These are phyloP conservation scores for Lathyrus tuberosus DNA, from an alignment of 306 rosid species.

Conservation along the genomic window DNA sequence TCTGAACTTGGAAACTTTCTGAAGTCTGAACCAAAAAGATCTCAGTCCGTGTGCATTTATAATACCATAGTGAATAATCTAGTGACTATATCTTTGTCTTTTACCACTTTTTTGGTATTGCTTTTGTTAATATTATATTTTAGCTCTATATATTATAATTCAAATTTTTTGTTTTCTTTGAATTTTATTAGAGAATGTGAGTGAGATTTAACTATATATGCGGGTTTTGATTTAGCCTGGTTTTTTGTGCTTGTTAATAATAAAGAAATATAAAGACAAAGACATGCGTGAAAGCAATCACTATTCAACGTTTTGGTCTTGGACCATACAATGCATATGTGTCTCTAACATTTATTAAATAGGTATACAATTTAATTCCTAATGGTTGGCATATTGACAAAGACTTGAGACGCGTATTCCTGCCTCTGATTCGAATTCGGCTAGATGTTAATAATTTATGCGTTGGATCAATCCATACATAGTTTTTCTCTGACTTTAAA, in stretches of 20 bases:
- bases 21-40: conserved; percentile 56
- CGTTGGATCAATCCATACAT: too few relatives aligned
- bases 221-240: conserved; percentile 42
- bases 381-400: too few relatives aligned
- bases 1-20: conserved; percentile 44
- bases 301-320: conserved; percentile 79
- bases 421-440: too few relatives aligned
- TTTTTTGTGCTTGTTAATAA: conserved; percentile 58
- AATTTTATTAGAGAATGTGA: conserved; percentile 59
- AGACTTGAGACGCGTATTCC: too few relatives aligned
- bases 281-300: conserved; percentile 81
- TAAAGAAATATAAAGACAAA: conserved; percentile 42
- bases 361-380: background rate
- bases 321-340: conserved; percentile 56
- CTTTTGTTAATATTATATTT: conserved; percentile 22
- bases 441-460: too few relatives aligned
- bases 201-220: conserved; percentile 44
- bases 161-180: conserved; percentile 45
- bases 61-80: conserved; percentile 40
- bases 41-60: conserved; percentile 67
- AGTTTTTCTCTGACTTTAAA: too few relatives aligned
- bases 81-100: conserved; percentile 23
- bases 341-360: conserved; percentile 43
- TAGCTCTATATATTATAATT: conserved; percentile 34
- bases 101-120: conserved; percentile 26